Evolutionary conservation across 139 green algal genomes (phyloP).

Genomic region (Coelastrella sp.): DNA sequence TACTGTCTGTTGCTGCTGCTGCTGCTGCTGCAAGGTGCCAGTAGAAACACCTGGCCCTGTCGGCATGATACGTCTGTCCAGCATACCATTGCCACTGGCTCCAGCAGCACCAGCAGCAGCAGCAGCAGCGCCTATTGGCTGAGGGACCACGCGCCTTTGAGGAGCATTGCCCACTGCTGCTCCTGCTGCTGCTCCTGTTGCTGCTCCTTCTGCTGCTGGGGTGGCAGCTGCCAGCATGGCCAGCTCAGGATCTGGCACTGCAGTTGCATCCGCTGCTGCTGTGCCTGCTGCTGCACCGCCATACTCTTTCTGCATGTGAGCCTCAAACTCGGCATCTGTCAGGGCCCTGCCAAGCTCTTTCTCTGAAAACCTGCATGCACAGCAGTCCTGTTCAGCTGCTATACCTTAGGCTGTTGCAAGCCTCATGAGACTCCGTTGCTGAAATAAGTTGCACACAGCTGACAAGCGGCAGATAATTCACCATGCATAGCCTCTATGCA

Average conservation of each 20-base stretch:
- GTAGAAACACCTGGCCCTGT: neutral
- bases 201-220: neutral
- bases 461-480: no score
- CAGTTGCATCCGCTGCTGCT: constrained; percentile 5
- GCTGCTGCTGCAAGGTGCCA: constrained; percentile 27
- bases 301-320: constrained; percentile 69
- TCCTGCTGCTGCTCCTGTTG: neutral
- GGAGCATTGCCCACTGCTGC: neutral
- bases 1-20: constrained; percentile 6
- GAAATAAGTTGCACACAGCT: neutral
- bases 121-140: neutral
- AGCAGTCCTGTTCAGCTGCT: constrained; percentile 40
- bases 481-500: no score
- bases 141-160: neutral
- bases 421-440: neutral
- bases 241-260: constrained; percentile 32
- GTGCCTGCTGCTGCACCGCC: constrained; percentile 50
- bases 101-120: neutral
- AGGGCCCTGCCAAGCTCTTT: constrained; percentile 69
- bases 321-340: constrained; percentile 61
- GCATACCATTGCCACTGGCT: neutral
- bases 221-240: constrained; percentile 25
- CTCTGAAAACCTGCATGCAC: constrained; percentile 56
- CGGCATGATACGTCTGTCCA: constrained; percentile 24
- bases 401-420: neutral